A percentile compares a stretch with the other conserved stretches of the same genome.
These are phyloP conservation scores for Fusarium liriodendri DNA, from an alignment of 2,329 filamentous ascomycete species.

Conservation along the genomic window DNA sequence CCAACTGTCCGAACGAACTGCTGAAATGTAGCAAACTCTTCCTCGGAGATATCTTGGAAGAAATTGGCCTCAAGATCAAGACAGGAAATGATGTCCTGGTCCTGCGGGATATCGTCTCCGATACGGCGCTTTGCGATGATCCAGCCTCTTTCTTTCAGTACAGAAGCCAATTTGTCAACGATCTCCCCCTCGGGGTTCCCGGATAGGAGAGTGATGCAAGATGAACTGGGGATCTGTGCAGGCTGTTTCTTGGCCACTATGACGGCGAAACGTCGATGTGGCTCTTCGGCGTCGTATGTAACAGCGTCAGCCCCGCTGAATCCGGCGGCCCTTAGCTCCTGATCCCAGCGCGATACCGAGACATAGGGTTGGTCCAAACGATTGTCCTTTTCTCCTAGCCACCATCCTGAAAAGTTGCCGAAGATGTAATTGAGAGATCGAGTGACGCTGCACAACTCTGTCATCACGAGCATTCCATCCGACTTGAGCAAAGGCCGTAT, in stretches of 20 bases:
- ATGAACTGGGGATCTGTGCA: rapidly evolving
- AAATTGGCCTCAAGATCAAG: slow-evolving; percentile 14
- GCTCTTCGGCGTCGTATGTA: slow-evolving; percentile 11
- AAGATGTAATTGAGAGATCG: slow-evolving; percentile 34
- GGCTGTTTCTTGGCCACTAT: slow-evolving; percentile 11
- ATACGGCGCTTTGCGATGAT: neutral
- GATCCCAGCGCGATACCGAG: slow-evolving; percentile 8
- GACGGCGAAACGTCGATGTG: slow-evolving; percentile 7
- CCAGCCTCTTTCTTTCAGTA: neutral
- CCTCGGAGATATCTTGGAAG: slow-evolving; percentile 1
- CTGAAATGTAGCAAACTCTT: neutral
- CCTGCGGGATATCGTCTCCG: neutral
- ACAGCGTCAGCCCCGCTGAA: slow-evolving; percentile 11
- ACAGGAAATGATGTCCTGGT: slow-evolving; percentile 4
- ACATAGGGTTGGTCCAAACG: slow-evolving; percentile 17
- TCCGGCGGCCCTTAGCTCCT: neutral
- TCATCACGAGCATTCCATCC: slow-evolving; percentile 44
- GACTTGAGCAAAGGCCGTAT: slow-evolving; percentile 39
- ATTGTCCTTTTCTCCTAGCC: slow-evolving; percentile 9
- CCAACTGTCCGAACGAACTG: neutral
- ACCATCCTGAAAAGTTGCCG: slow-evolving; percentile 50
- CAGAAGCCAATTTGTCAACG: neutral
- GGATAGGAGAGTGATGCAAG: neutral
- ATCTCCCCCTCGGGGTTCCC: neutral
- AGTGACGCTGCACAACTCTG: slow-evolving; percentile 36